These are phyloP conservation scores for Trichoderma hamatum DNA, from an alignment of 2,329 filamentous ascomycete species.

Conservation along the genomic window DNA sequence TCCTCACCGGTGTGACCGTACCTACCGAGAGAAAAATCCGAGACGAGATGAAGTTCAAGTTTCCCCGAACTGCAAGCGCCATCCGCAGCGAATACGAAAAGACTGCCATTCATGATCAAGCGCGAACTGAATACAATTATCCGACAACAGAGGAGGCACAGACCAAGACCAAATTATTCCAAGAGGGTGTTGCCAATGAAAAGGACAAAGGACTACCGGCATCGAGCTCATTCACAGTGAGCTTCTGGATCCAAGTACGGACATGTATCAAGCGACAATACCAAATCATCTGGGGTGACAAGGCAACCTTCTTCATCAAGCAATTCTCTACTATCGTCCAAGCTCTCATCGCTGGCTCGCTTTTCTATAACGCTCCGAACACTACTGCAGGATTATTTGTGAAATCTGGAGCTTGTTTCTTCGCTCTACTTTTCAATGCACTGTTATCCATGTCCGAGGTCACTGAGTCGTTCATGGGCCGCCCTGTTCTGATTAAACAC, in stretches of 20 bases:
- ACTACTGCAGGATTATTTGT: slow-evolving; percentile 64
- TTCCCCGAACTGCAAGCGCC: slow-evolving; percentile 49
- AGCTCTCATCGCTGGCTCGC: slow-evolving; percentile 65
- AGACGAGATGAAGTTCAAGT: slow-evolving; percentile 42
- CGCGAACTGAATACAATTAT: slow-evolving; percentile 61
- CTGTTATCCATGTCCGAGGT: slow-evolving; percentile 69
- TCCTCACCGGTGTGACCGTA: slow-evolving; percentile 66
- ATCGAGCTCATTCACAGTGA: slow-evolving; percentile 59
- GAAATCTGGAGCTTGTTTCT: slow-evolving; percentile 66
- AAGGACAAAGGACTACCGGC: slow-evolving; percentile 58
- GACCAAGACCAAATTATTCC: slow-evolving; percentile 56
- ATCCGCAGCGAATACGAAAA: slow-evolving; percentile 56
- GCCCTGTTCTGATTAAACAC: slow-evolving; percentile 62
- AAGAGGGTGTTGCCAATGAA: slow-evolving; percentile 54
- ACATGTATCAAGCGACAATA: slow-evolving; percentile 63
- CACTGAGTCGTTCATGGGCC: slow-evolving; percentile 62
- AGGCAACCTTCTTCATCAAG: slow-evolving; percentile 64
- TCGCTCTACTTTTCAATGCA: slow-evolving; percentile 64
- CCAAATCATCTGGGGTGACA: slow-evolving; percentile 67
- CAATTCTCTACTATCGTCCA: slow-evolving; percentile 60
- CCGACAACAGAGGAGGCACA: slow-evolving; percentile 53
- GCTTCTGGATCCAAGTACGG: slow-evolving; percentile 58
- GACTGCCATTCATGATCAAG: slow-evolving; percentile 52
- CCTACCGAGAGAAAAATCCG: slow-evolving; percentile 69
- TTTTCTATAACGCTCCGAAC: slow-evolving; percentile 66